Percentiles rank a stretch among this genome's conserved stretches.
phyloP scores from a whole-genome alignment of 495 filamentous ascomycete genomes.

The Neurospora intermedia region DNA sequence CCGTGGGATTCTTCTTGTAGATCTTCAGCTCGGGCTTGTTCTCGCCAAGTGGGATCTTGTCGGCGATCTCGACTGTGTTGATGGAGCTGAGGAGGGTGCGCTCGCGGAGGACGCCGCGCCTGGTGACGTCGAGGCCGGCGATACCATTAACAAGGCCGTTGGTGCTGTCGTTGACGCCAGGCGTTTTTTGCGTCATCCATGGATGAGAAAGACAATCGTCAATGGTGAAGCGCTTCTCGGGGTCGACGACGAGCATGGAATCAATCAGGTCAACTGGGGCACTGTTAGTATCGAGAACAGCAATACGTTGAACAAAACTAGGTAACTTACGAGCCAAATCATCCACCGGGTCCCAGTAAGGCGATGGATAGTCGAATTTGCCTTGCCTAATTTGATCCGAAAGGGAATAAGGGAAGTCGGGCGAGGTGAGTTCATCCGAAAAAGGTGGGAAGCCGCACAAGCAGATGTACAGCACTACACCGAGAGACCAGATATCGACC shows the following conservation, averaged over 20 bases:
- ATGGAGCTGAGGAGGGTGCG: constrained; percentile 75
- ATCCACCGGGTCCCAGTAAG: constrained; percentile 92
- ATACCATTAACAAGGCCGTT: constrained; percentile 81
- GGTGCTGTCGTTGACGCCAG: constrained; percentile 71
- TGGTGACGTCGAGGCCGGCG: constrained; percentile 70
- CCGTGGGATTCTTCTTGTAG: constrained; percentile 58
- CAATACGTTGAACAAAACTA: neutral
- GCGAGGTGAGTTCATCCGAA: constrained; percentile 78
- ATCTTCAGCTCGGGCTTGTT: constrained; percentile 58
- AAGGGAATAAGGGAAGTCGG: constrained; percentile 72
- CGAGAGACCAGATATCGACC: constrained; percentile 94
- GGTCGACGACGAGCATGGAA: constrained; percentile 82
- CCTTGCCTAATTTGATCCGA: constrained; percentile 85
- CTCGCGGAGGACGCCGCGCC: constrained; percentile 67
- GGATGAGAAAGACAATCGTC: constrained; percentile 88
- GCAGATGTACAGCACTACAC: constrained; percentile 98
- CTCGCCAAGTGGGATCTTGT: constrained; percentile 44
- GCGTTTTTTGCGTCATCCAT: constrained; percentile 56
- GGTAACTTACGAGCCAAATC: constrained; percentile 56
- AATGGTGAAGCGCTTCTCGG: constrained; percentile 71
- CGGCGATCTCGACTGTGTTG: constrained; percentile 63
- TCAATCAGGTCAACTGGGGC: constrained; percentile 79
- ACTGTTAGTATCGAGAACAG: constrained; percentile 7
- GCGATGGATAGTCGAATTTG: constrained; percentile 87
- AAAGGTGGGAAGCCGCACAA: constrained; percentile 97